These are phyloP conservation scores for Plantago major DNA, from an alignment of 257 asterid species.

Conservation along the genomic window DNA sequence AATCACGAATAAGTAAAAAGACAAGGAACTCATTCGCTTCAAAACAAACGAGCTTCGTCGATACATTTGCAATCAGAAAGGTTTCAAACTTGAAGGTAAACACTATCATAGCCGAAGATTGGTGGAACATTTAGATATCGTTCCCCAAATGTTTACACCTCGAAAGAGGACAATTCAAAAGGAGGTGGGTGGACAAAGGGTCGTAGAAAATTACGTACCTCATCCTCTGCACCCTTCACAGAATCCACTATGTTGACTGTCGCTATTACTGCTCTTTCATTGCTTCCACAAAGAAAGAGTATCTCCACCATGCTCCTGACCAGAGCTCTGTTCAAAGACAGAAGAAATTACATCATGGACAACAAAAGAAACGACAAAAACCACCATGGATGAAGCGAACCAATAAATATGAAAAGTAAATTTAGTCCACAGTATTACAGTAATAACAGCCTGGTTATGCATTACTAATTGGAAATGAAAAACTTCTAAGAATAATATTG, in stretches of 20 bases:
- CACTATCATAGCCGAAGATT: neutral
- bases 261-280: constrained; percentile 65
- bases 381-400: neutral
- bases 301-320: constrained; percentile 89
- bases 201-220: constrained; percentile 36
- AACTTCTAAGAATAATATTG: too few species aligned
- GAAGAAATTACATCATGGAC: constrained; percentile 8
- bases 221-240: constrained; percentile 51
- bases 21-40: constrained; percentile 1
- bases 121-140: neutral
- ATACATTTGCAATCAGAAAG: neutral
- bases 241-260: constrained; percentile 46
- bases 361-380: constrained; percentile 4
- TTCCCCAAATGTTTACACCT: too few species aligned
- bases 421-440: neutral
- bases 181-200: neutral
- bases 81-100: neutral
- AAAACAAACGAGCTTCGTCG: neutral
- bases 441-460: neutral
- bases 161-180: neutral
- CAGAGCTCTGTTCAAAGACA: constrained; percentile 62
- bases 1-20: neutral
- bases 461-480: too few species aligned
- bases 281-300: constrained; percentile 82
- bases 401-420: neutral